These are phyloP conservation scores for Colletotrichum lindemuthianum DNA, from an alignment of 2,329 filamentous ascomycete genomes.

Conservation along the genomic window DNA sequence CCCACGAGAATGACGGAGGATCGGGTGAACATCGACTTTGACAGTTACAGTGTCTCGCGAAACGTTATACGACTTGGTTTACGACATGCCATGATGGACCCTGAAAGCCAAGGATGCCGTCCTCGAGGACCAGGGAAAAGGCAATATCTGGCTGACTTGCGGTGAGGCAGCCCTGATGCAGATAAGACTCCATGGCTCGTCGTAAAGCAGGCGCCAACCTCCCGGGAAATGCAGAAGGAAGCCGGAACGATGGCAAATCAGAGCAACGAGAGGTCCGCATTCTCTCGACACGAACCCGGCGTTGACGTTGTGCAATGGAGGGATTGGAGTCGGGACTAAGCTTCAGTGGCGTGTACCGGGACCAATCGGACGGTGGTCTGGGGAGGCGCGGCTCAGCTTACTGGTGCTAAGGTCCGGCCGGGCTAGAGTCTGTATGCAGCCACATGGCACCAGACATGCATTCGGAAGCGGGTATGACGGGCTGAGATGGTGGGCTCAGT, in stretches of 20 bases:
- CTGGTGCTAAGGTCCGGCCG: not conserved
- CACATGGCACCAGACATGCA: conserved; percentile 20
- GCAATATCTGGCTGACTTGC: not conserved
- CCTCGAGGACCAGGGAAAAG: no score
- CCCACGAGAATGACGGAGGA: no score
- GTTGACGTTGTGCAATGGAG: conserved; percentile 9
- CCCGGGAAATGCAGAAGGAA: not conserved
- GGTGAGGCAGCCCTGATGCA: not conserved
- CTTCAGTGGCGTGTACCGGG: not conserved
- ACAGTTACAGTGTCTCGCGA: not conserved
- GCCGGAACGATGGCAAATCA: not conserved
- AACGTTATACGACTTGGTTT: no score
- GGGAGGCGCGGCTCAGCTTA: conserved; percentile 12
- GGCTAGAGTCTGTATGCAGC: conserved; percentile 14
- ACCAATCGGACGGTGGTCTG: conserved; percentile 16
- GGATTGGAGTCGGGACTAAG: conserved; percentile 8
- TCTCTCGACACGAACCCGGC: conserved; percentile 10
- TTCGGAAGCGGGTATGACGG: conserved; percentile 12
- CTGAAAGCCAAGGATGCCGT: no score
- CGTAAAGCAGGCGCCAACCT: not conserved
- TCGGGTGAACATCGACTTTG: not conserved
- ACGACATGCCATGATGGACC: no score
- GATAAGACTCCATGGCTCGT: not conserved
- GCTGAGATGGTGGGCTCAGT: conserved; percentile 5
- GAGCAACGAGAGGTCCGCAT: conserved; percentile 5